Evolutionary conservation across 805 yeast species (phyloP), one percentile per base, ranked within the genome.

Genomic region (Jamesozyma jinghongensis): DNA sequence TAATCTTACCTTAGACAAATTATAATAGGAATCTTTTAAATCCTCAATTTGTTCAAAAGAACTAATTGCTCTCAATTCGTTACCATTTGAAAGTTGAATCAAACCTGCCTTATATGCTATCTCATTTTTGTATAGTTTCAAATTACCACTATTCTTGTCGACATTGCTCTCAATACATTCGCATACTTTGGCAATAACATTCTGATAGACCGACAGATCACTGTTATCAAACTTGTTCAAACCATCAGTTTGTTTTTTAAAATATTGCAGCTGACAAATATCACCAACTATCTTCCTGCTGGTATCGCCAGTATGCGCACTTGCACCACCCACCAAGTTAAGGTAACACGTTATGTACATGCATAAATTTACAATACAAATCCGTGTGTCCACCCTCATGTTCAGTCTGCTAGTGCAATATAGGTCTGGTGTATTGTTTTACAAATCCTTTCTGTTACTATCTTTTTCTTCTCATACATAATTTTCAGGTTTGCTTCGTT

Each of bases 31-130:
- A 40, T 52, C 59, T 37, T 41, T 36, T 6, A 28, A 16, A 25
- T 36, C 32, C n/a, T 54, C 51, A 19, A 81, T 73, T 12, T 49
- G 53, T 42, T 70, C 66, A 42, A 81, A 74, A 47, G 75, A 79
- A 2, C 57, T 56, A 6, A 77, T 62, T 0, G 88, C 81, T 30
- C 65, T 64, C 26, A 57, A 47, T 25, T 75, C 81, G 43, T 73
- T 74, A 27, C 75, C 75, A 46, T 78, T 52, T 12, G 77, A 69
- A 40, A 78, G 58, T 40, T 79, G 80, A 3, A 81, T 72, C 34
- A 80, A 54, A 0, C 85, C 87, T 41, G 72, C 70, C 53, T 76
- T 79, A 54, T 73, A 78, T 45, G 71, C 68, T 1, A 79, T 57
- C 46, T 71, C 53, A 36, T 54, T 52, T 13, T 32, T 34, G 25